phyloP scores from a whole-genome alignment of 108 stramenopile genomes.

The Pseudonitzschia multistriata region DNA sequence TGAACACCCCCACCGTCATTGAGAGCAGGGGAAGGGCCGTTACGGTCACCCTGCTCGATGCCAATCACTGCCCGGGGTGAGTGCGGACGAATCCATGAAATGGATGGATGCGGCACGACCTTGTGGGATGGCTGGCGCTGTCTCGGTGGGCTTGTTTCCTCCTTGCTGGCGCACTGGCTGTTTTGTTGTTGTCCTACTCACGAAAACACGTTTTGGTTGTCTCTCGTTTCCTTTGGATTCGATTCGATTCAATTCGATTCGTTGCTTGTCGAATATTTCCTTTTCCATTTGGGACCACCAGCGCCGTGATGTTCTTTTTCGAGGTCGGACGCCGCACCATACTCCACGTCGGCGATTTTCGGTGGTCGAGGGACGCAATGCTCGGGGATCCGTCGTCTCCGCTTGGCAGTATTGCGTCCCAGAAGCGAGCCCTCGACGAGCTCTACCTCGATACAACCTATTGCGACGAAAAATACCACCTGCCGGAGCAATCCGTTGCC shows the following conservation, averaged over 20 bases:
- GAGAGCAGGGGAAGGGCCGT: slow-evolving; percentile 55
- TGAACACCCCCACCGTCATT: slow-evolving; percentile 63
- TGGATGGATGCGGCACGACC: too few species aligned
- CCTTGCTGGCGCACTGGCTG: too few species aligned
- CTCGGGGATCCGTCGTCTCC: slow-evolving; percentile 44
- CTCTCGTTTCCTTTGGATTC: too few species aligned
- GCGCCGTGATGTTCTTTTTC: slow-evolving; percentile 89
- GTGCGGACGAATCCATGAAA: too few species aligned
- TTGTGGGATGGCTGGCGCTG: too few species aligned
- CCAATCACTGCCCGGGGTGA: slow-evolving; percentile 66
- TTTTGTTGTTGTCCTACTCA: too few species aligned
- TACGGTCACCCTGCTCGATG: slow-evolving; percentile 65
- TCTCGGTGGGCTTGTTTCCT: too few species aligned
- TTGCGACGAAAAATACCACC: slow-evolving; percentile 60
- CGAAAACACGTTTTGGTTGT: too few species aligned
- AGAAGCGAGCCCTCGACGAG: slow-evolving; percentile 38
- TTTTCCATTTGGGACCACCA: slow-evolving; percentile 31
- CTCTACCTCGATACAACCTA: slow-evolving; percentile 79
- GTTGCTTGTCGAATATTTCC: too few species aligned
- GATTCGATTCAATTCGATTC: too few species aligned
- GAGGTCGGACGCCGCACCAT: slow-evolving; percentile 54
- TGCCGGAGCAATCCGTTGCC: slow-evolving; percentile 57
- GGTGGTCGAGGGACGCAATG: slow-evolving; percentile 61
- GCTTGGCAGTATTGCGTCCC: slow-evolving; percentile 27
- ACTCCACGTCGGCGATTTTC: slow-evolving; percentile 77